Percentiles rank a stretch among this genome's conserved stretches.
phyloP scores from a whole-genome alignment of 2,329 filamentous ascomycete species.

The Epicoccum sorghinum region DNA sequence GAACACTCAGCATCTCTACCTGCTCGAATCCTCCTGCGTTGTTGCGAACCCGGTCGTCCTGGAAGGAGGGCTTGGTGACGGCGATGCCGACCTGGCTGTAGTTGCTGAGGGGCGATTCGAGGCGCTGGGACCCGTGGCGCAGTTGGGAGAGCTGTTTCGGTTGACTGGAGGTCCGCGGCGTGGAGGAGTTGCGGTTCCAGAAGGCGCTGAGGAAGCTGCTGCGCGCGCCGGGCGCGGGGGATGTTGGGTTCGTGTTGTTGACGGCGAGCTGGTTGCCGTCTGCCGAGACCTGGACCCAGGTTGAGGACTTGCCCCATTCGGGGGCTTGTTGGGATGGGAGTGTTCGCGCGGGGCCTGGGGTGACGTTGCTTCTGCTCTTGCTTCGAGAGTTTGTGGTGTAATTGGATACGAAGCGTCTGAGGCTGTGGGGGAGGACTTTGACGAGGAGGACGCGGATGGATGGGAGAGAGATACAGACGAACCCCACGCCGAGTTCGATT shows the following conservation, averaged over 20 bases:
- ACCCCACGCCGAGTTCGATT: conserved; percentile 24
- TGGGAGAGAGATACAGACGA: conserved; percentile 10
- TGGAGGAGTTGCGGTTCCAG: conserved; percentile 7
- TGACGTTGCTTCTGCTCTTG: conserved; percentile 10
- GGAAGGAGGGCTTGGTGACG: conserved; percentile 13
- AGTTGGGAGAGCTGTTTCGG: conserved; percentile 6
- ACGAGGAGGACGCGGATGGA: conserved; percentile 24
- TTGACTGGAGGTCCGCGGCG: background rate
- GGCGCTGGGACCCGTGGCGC: conserved; percentile 5
- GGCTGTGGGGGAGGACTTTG: conserved; percentile 6
- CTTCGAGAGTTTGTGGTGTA: conserved; percentile 12
- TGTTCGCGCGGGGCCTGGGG: background rate
- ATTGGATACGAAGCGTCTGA: conserved; percentile 18
- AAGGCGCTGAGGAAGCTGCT: conserved; percentile 17
- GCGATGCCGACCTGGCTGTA: conserved; percentile 15
- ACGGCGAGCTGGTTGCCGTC: background rate
- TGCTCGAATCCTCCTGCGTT: background rate
- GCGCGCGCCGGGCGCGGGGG: conserved; percentile 1
- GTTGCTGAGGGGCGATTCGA: conserved; percentile 18
- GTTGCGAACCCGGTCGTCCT: background rate
- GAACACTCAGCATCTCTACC: background rate
- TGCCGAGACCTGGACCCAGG: conserved; percentile 1
- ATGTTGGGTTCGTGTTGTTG: background rate
- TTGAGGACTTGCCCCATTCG: background rate
- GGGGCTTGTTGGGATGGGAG: background rate